Conservation (phyloP, 176 grass and related monocot genomes). For the Otatea glauca region DNA sequence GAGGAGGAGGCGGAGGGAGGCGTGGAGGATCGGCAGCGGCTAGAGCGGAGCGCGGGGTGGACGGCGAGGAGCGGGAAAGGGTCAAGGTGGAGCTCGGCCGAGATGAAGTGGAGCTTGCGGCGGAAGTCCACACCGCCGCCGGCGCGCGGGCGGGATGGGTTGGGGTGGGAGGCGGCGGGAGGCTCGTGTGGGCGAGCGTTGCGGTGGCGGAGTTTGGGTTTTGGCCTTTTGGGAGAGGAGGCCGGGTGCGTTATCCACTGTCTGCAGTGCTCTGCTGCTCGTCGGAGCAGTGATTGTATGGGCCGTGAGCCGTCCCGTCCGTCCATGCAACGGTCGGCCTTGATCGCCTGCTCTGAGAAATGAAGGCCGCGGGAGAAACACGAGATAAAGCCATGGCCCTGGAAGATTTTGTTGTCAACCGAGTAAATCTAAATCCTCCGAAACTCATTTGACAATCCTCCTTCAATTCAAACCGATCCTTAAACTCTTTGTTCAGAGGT, state of each 20-base stretch:
- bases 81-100: too few species aligned
- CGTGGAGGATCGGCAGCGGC: too few species aligned
- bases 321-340: constrained; percentile 1
- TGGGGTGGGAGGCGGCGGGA: constrained; percentile 2
- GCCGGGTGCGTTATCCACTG: constrained; percentile 18
- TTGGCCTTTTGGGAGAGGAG: not conserved
- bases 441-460: too few species aligned
- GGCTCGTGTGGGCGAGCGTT: constrained; percentile 37
- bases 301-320: not conserved
- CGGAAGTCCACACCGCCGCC: constrained; percentile 53
- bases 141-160: not conserved
- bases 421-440: too few species aligned
- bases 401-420: too few species aligned
- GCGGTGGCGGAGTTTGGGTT: constrained; percentile 9
- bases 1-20: too few species aligned
- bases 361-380: not conserved
- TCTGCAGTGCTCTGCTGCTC: not conserved
- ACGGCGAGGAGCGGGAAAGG: too few species aligned
- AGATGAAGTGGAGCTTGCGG: constrained; percentile 16
- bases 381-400: not conserved
- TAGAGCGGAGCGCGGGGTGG: too few species aligned
- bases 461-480: too few species aligned
- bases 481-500: too few species aligned
- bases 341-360: not conserved
- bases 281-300: not conserved